Base-by-base conservation (phyloP, 2,329 filamentous ascomycete species). In the Aspergillus luchuensis region DNA sequence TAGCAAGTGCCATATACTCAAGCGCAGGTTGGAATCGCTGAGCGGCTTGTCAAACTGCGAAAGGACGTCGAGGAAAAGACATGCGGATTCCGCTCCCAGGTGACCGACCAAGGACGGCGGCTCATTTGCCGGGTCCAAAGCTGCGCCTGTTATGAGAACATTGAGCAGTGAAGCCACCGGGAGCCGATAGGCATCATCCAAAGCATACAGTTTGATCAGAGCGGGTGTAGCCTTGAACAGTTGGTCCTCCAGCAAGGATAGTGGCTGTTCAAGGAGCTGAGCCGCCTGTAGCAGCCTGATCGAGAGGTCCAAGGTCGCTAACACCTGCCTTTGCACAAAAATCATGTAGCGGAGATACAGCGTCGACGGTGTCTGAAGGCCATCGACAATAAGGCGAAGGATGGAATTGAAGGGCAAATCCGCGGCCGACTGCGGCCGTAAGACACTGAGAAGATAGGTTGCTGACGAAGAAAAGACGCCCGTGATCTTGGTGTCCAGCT, bases 91-190 rank as follows among this genome's bases (percentile, higher is more conserved):
- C 8, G 91, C 85, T 1, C 92, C 92, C 6, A 99, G 81, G 71
- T 96, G 92, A 33, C 93, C 93, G 21, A 99, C 85, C n/a, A 99
- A 82, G 6, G 94, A 97, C n/a, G 92, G 91, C 1, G 93, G 92
- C 67, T 97, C 92, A n/a, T 82, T 83, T 30, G 84, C 79, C 15
- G 82, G 79, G 54, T 79, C 69, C 62, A 86, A 86, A 23, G 88
- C 86, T 23, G 90, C 89, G 65, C 85, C 88, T 47, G 88, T 82
- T 28, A 97, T 87, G 17, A 97, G 78, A 10, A 88, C 85, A 62
- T 92, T 88, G 7, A 97, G 80, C 2, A 97, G 79, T 25, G 84
- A 81, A 33, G 93, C 83, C 1, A 90, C 85, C 2, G 88, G 84
- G 13, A 82, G 80, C 67, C 85, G 87, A 74, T 91, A 92, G 7